These are phyloP conservation scores for Pythium periplocum DNA, from an alignment of 352 stramenopile species.

Conservation along the genomic window DNA sequence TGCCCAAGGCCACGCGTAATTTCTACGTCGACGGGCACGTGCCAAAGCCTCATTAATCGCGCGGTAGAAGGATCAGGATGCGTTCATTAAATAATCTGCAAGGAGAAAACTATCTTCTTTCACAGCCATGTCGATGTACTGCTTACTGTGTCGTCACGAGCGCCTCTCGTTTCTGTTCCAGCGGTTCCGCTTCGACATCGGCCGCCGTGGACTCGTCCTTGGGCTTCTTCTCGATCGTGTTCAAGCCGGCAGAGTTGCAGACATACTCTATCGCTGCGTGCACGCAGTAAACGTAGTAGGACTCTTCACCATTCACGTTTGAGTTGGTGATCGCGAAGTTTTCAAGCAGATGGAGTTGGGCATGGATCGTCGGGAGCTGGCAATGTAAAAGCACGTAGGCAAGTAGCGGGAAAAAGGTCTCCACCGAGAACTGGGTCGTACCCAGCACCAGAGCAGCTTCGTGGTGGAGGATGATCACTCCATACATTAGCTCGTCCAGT, in stretches of 20 bases:
- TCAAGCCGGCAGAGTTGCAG: slow-evolving; percentile 59
- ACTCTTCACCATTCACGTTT: slow-evolving; percentile 81
- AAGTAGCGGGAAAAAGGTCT: slow-evolving; percentile 84
- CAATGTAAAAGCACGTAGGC: slow-evolving; percentile 79
- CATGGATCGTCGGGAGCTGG: slow-evolving; percentile 62
- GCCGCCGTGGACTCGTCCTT: no score
- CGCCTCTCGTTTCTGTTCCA: no score
- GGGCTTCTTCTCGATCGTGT: neutral
- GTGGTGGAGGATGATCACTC: slow-evolving; percentile 77
- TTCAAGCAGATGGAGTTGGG: slow-evolving; percentile 77
- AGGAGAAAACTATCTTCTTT: no score
- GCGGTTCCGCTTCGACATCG: no score
- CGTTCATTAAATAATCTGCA: no score
- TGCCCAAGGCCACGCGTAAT: slow-evolving; percentile 96
- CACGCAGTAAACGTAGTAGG: slow-evolving; percentile 88
- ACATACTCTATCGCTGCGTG: slow-evolving; percentile 81
- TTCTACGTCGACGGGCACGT: slow-evolving; percentile 99
- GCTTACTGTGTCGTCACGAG: no score
- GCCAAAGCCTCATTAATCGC: slow-evolving; percentile 90
- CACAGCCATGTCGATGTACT: no score
- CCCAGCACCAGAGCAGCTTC: slow-evolving; percentile 83
- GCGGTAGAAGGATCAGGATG: neutral
- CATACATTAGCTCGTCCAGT: slow-evolving; percentile 81
- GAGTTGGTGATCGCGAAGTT: slow-evolving; percentile 75
- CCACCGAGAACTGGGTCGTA: slow-evolving; percentile 81